These are phyloP conservation scores for Trichoderma sp. DNA, from an alignment of 2,329 filamentous ascomycete genomes.

Conservation along the genomic window DNA sequence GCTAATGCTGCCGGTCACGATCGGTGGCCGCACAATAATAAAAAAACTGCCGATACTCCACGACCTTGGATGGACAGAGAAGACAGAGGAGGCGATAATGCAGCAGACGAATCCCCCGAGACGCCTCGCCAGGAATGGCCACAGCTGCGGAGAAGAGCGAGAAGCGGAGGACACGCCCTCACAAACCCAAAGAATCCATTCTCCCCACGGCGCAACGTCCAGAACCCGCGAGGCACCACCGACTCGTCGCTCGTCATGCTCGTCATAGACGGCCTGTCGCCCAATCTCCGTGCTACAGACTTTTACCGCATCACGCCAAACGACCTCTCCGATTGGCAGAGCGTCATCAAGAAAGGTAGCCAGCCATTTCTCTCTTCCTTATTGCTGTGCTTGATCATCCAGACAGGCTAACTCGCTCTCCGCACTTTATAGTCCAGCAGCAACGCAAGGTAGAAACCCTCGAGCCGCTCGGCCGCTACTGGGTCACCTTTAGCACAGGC, in stretches of 20 bases:
- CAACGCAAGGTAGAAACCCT: constrained; percentile 62
- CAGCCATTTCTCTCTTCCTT: neutral
- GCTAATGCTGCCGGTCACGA: neutral
- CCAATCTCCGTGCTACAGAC: constrained; percentile 61
- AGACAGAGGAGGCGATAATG: neutral
- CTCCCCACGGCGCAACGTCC: neutral
- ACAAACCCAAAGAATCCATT: neutral
- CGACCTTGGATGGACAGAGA: neutral
- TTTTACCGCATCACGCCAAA: constrained; percentile 65
- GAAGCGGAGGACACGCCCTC: neutral
- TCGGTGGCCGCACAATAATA: neutral
- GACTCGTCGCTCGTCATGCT: constrained; percentile 39
- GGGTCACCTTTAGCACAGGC: constrained; percentile 61
- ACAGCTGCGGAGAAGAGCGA: constrained; percentile 1
- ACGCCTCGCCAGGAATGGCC: constrained; percentile 1
- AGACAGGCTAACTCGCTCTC: neutral
- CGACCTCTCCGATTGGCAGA: constrained; percentile 66
- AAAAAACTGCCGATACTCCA: neutral
- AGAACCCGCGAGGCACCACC: neutral
- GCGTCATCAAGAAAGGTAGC: constrained; percentile 56
- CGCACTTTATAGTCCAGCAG: constrained; percentile 52
- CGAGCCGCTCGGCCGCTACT: constrained; percentile 62
- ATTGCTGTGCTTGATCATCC: neutral
- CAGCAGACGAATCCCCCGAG: neutral
- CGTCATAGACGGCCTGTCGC: constrained; percentile 56